Percentiles rank a stretch among this genome's conserved stretches.
Conservation (phyloP, 257 asterid genomes). For the Scutellaria galericulata region DNA sequence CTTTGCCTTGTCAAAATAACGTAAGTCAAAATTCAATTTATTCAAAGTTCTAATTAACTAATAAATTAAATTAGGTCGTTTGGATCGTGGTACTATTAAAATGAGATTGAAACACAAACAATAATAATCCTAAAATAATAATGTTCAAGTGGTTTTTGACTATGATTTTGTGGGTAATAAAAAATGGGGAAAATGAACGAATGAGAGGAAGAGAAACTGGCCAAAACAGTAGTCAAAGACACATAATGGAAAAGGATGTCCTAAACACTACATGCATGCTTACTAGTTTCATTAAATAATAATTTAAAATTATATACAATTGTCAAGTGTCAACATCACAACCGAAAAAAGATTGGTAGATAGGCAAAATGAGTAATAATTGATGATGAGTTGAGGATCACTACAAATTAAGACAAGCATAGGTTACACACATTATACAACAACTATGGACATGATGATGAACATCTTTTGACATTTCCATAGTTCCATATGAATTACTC, state of each 20-base stretch:
- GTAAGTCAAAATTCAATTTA: too few relatives aligned
- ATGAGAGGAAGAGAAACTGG: slow-evolving; percentile 28
- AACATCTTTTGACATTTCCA: too few relatives aligned
- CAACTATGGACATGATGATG: slow-evolving; percentile 1
- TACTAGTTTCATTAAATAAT: neutral
- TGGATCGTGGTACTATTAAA: too few relatives aligned
- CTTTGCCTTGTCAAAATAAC: too few relatives aligned
- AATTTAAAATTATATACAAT: neutral
- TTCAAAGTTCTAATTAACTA: too few relatives aligned
- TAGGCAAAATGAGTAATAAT: neutral
- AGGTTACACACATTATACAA: neutral
- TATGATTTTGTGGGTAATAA: slow-evolving; percentile 21
- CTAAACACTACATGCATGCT: neutral
- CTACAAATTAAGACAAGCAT: neutral
- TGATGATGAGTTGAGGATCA: slow-evolving; percentile 28
- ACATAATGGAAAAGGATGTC: slow-evolving; percentile 2
- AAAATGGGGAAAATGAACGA: slow-evolving; percentile 34
- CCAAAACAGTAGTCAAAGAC: slow-evolving; percentile 40
- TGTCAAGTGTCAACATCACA: slow-evolving; percentile 4
- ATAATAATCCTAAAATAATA: too few relatives aligned
- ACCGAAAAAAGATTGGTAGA: slow-evolving; percentile 4
- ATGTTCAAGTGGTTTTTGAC: neutral
- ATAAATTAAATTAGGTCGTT: too few relatives aligned
- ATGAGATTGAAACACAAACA: too few relatives aligned
- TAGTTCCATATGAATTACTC: neutral